phyloP scores from a whole-genome alignment of 176 grass and related monocot species.

The Oryza brachyantha region DNA sequence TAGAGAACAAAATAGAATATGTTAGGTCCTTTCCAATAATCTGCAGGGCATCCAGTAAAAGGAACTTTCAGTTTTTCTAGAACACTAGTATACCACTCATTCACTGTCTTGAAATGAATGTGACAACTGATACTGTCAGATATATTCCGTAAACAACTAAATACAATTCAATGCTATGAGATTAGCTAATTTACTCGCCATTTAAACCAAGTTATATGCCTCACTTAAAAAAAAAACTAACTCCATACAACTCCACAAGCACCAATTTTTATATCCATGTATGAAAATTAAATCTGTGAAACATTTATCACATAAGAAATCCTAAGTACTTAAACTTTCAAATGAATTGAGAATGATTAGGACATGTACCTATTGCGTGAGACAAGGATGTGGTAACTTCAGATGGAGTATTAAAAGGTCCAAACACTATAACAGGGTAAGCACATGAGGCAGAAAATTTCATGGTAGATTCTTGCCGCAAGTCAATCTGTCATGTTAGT shows the following conservation, averaged over 20 bases:
- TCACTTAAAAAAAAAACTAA: neutral
- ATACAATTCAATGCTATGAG: neutral
- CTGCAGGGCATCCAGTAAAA: too few species aligned
- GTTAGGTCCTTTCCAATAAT: too few species aligned
- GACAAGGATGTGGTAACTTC: constrained; percentile 75
- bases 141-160: neutral
- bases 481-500: constrained; percentile 60
- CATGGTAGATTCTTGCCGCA: constrained; percentile 61
- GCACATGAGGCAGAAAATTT: constrained; percentile 54
- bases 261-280: neutral
- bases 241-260: neutral
- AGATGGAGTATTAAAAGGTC: constrained; percentile 67
- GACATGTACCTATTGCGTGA: constrained; percentile 69
- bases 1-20: neutral
- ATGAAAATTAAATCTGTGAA: neutral
- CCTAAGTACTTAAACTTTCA: neutral
- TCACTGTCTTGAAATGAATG: too few species aligned
- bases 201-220: neutral
- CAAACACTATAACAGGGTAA: constrained; percentile 85
- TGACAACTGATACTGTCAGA: too few species aligned
- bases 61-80: too few species aligned
- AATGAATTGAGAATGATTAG: neutral
- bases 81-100: too few species aligned
- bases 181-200: neutral
- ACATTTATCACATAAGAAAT: neutral